Evolutionary conservation across 768 basidiomycete species (phyloP), one percentile per base, ranked within the genome.

Genomic region (Pholiota molesta): DNA sequence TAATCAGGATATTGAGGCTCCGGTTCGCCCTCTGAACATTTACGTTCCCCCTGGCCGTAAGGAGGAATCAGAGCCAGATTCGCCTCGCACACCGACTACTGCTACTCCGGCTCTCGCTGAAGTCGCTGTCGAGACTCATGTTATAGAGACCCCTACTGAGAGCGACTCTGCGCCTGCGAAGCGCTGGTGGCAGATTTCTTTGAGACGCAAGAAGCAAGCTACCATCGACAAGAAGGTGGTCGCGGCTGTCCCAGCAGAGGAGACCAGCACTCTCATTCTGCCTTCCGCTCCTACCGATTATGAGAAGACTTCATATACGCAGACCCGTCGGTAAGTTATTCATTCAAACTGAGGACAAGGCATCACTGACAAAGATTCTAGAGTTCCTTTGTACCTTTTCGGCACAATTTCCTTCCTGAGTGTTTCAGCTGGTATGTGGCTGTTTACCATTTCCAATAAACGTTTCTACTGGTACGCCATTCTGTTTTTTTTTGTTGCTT

Each of bases 371-470:
- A 23, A 13, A 5, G 8, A 5, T 26, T 49, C 11, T 49, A 49
- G 47, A 1, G 47, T 67, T 21, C 66, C 69, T 11, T 59, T 71
- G 16, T 73, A 73, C 45, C 56, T 68, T 39, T 71, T 68, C 54
- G 72, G 70, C 7, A 68, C 68, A 0, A 45, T 73, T 29, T 71
- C 70, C 11, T 73, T 73, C 65, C 61, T 73, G 31, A 67, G 66
- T 42, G 62, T 71, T 28, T 71, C 70, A 5, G 65, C 64, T 13
- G 72, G 69, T 1, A 71, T 70, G 67, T 73, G 72, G 72, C 67
- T 73, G 33, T 73, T 70, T 57, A 63, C 71, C 7, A 62, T 73
- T 23, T 68, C 68, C 1, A 61, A 66, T 39, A 65, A 49, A 19
- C 58, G 65, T 14, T 73, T 69, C 31, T 66, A 67, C 39, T 73